A percentile compares a stretch with the other conserved stretches of the same genome.
phyloP scores from a whole-genome alignment of 495 filamentous ascomycete genomes.

The Hypoxylon trugodes region DNA sequence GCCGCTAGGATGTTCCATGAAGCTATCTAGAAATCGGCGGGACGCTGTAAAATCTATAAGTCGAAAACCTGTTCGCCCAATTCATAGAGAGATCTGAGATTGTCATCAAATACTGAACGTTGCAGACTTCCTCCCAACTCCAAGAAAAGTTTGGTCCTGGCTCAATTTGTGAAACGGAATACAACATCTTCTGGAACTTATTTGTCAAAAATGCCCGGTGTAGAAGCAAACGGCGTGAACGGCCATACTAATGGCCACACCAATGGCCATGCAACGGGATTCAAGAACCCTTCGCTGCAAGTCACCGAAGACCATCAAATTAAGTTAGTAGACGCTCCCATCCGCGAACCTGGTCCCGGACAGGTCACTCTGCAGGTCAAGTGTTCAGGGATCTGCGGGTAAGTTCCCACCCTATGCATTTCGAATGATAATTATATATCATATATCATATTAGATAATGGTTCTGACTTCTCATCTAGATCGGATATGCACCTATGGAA shows the following conservation, averaged over 20 bases:
- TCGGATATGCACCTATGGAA: slow-evolving; percentile 59
- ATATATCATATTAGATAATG: neutral
- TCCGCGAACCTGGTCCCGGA: slow-evolving; percentile 55
- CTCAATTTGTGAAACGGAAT: neutral
- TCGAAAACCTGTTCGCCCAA: slow-evolving; percentile 3
- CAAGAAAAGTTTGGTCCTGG: neutral
- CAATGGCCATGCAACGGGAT: slow-evolving; percentile 19
- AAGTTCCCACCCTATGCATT: slow-evolving; percentile 4
- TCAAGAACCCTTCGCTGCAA: slow-evolving; percentile 62
- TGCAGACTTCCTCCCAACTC: slow-evolving; percentile 4
- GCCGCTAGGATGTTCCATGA: slow-evolving; percentile 12
- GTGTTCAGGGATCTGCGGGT: slow-evolving; percentile 60
- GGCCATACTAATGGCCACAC: slow-evolving; percentile 30
- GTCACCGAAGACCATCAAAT: slow-evolving; percentile 63
- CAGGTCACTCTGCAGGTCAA: slow-evolving; percentile 62
- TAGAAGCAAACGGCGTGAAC: slow-evolving; percentile 5
- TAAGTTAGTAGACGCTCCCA: slow-evolving; percentile 60
- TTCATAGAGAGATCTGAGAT: neutral
- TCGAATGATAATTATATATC: neutral
- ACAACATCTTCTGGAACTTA: slow-evolving; percentile 7
- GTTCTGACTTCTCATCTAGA: slow-evolving; percentile 25
- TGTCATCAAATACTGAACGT: neutral
- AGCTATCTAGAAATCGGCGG: slow-evolving; percentile 11
- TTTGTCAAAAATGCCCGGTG: slow-evolving; percentile 22
- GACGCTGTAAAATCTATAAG: slow-evolving; percentile 21